phyloP scores from a whole-genome alignment of 1,284 basidiomycete genomes.

The Phlebopus sp. region DNA sequence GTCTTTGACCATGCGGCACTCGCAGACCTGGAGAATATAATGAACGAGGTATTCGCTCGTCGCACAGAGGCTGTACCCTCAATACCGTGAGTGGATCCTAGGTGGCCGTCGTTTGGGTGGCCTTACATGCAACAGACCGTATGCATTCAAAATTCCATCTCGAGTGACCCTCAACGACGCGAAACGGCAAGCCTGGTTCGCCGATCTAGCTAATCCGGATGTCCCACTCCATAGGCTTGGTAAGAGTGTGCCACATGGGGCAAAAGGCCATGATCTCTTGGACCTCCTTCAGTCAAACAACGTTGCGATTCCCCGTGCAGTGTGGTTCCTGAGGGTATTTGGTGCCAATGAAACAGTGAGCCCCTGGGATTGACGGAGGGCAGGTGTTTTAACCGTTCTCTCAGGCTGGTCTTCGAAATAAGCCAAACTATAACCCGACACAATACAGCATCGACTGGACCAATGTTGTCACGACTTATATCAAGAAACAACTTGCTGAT shows the following conservation, averaged over 20 bases:
- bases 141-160: conserved; percentile 81
- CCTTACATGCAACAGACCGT: conserved; percentile 45
- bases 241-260: conserved; percentile 90
- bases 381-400: background rate
- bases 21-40: conserved; percentile 70
- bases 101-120: background rate
- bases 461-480: conserved; percentile 78
- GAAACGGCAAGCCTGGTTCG: conserved; percentile 87
- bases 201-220: conserved; percentile 85
- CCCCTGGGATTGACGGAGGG: background rate
- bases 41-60: conserved; percentile 75
- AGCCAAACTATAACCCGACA: conserved; percentile 70
- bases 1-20: conserved; percentile 56
- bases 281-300: conserved; percentile 82
- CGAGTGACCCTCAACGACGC: conserved; percentile 89
- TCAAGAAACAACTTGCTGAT: conserved; percentile 87
- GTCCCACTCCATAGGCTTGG: conserved; percentile 88
- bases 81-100: conserved; percentile 53
- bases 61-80: conserved; percentile 52
- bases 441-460: conserved; percentile 93
- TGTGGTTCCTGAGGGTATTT: conserved; percentile 94
- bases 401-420: conserved; percentile 70
- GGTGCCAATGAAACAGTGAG: conserved; percentile 91
- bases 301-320: conserved; percentile 83
- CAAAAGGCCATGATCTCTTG: conserved; percentile 87